phyloP scores from a whole-genome alignment of 139 green algal species.

The Micractinium conductrix region DNA sequence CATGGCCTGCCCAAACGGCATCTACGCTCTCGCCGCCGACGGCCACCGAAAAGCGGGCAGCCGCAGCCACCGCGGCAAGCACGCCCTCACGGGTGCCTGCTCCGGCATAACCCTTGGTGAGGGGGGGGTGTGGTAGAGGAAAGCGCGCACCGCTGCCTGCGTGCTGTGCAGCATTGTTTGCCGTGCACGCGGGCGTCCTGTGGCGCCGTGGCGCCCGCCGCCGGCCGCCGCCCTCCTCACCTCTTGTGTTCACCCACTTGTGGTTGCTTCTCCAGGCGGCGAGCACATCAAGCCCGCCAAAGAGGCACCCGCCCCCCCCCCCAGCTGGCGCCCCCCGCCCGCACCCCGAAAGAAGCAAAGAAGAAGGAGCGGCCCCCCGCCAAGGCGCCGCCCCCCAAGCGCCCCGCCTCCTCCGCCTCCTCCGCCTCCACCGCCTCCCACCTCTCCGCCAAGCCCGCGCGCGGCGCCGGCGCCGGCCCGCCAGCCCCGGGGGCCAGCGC shows the following conservation, averaged over 20 bases:
- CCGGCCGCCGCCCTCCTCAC: no score
- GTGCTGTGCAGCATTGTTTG: no score
- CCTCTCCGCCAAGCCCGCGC: not conserved
- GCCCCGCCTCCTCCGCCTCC: not conserved
- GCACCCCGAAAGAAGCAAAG: not conserved
- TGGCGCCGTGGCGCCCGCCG: no score
- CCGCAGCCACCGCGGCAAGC: not conserved
- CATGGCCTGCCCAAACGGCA: not conserved
- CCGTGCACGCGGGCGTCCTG: not conserved
- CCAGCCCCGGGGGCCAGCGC: not conserved
- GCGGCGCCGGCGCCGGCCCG: not conserved
- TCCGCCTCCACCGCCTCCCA: not conserved
- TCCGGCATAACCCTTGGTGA: constrained; percentile 1
- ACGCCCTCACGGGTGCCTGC: not conserved
- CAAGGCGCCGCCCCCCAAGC: not conserved
- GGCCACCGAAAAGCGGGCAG: not conserved
- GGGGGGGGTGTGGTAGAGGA: no score
- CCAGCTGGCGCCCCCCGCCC: not conserved
- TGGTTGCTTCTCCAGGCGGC: not conserved
- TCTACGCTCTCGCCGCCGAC: not conserved
- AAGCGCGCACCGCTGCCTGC: no score
- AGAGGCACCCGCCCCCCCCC: not conserved
- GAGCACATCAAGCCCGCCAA: constrained; percentile 13
- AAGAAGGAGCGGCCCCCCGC: not conserved
- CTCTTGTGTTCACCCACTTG: not conserved